Evolutionary conservation across 2,329 filamentous ascomycete species (phyloP).

Genomic region (Pestalotiopsis sp.): DNA sequence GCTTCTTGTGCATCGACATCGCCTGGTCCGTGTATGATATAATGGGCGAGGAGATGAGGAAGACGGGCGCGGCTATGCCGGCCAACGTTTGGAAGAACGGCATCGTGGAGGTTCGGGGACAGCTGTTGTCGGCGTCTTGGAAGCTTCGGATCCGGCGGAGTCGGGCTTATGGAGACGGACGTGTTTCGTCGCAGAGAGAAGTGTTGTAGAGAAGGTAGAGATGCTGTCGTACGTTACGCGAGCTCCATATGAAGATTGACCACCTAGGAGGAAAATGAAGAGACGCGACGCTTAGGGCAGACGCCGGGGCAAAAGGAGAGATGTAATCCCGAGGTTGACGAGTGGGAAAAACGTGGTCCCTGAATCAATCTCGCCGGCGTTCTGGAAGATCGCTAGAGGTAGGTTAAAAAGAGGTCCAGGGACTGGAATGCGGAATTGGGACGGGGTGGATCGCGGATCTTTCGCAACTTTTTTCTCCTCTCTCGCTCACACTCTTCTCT

Average conservation of each 20-base stretch:
- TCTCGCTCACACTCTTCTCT: not conserved
- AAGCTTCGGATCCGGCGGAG: not conserved
- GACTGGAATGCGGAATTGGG: not conserved
- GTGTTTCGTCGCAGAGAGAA: not conserved
- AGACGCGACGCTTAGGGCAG: not conserved
- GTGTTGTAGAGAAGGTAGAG: not conserved
- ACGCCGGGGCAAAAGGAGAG: not conserved
- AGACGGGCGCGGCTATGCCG: slow-evolving; percentile 62
- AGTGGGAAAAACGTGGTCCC: not conserved
- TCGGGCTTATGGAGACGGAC: not conserved
- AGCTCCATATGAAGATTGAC: not conserved
- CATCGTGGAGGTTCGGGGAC: not conserved
- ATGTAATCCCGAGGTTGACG: not conserved
- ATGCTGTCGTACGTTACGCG: not conserved
- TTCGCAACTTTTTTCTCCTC: not conserved
- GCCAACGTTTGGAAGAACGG: slow-evolving; percentile 49
- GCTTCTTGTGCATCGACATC: slow-evolving; percentile 63
- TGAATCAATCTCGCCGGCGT: not conserved
- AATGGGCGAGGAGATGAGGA: slow-evolving; percentile 64
- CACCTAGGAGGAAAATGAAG: not conserved
- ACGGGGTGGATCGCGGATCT: slow-evolving; percentile 1
- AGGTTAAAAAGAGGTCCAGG: not conserved
- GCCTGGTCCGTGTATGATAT: slow-evolving; percentile 69
- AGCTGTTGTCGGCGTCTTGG: not conserved
- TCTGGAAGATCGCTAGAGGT: not conserved